Percentiles rank a stretch among this genome's conserved stretches.
These are phyloP conservation scores for Glycyrrhiza uralensis DNA, from an alignment of 306 rosid species.

Conservation along the genomic window DNA sequence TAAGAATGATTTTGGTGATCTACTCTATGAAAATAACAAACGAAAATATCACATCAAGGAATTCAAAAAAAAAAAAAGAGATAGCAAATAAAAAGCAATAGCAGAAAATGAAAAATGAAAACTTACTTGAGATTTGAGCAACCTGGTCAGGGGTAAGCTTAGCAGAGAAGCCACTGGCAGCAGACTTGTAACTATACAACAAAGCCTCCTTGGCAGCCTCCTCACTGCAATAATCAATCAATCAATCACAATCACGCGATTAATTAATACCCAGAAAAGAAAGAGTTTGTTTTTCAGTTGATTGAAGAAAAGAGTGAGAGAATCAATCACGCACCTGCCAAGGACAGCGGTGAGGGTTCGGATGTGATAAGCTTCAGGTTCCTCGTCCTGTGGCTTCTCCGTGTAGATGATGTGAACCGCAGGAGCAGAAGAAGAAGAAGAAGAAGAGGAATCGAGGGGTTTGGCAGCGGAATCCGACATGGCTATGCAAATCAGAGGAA, in stretches of 20 bases:
- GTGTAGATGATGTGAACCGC: slow-evolving; percentile 85
- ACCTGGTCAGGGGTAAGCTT: slow-evolving; percentile 63
- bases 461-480: slow-evolving; percentile 30
- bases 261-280: background rate
- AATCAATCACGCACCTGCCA: slow-evolving; percentile 57
- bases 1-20: no score
- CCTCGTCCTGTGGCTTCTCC: slow-evolving; percentile 59
- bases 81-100: no score
- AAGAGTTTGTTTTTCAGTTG: background rate
- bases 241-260: background rate
- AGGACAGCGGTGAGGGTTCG: slow-evolving; percentile 84
- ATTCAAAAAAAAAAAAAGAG: background rate
- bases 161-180: slow-evolving; percentile 92
- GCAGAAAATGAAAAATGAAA: background rate
- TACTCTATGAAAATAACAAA: background rate
- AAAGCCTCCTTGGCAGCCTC: slow-evolving; percentile 93
- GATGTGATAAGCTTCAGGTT: slow-evolving; percentile 74
- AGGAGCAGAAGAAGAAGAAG: slow-evolving; percentile 39
- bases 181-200: slow-evolving; percentile 79
- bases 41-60: background rate
- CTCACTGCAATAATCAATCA: slow-evolving; percentile 42
- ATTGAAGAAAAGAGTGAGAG: background rate
- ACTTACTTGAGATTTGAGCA: slow-evolving; percentile 49
- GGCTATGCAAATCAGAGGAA: background rate
- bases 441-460: background rate